Conservation (phyloP, 306 rosid species). For the Cyclanthera cordifolia region DNA sequence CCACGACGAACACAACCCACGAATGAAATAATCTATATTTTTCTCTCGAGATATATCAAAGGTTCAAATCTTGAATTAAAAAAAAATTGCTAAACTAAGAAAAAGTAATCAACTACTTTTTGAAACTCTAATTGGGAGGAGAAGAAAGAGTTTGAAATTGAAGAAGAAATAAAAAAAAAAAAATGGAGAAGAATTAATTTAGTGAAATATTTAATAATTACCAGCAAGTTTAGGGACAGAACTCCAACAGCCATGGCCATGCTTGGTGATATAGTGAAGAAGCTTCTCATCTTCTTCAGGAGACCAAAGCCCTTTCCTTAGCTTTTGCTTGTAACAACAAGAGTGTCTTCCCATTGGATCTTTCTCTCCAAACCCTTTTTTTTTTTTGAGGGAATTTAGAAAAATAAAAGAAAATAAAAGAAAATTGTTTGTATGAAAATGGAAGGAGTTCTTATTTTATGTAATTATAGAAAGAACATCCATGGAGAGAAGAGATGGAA, state of each 20-base stretch:
- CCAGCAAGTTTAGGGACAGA: constrained; percentile 93
- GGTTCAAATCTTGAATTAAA: background rate
- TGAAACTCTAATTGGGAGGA: too few relatives aligned
- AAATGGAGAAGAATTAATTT: background rate
- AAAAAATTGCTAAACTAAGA: background rate
- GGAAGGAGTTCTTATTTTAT: constrained; percentile 11
- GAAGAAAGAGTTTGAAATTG: background rate
- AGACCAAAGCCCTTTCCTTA: constrained; percentile 96
- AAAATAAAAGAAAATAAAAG: background rate
- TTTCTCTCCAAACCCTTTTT: too few relatives aligned
- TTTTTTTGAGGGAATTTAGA: too few relatives aligned
- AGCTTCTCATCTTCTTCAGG: constrained; percentile 99
- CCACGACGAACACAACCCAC: background rate
- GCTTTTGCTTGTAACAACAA: constrained; percentile 93
- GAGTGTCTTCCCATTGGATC: constrained; percentile 93
- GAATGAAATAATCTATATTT: background rate
- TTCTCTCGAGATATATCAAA: background rate
- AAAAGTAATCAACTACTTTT: background rate
- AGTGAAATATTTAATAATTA: too few relatives aligned
- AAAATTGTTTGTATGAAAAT: background rate
- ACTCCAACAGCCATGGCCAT: constrained; percentile 99
- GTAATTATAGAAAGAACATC: background rate
- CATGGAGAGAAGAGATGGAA: constrained; percentile 11
- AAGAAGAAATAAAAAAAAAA: background rate
- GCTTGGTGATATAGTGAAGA: constrained; percentile 62